Conservation (phyloP, 495 filamentous ascomycete genomes). For the Achaetomiella virescens region DNA sequence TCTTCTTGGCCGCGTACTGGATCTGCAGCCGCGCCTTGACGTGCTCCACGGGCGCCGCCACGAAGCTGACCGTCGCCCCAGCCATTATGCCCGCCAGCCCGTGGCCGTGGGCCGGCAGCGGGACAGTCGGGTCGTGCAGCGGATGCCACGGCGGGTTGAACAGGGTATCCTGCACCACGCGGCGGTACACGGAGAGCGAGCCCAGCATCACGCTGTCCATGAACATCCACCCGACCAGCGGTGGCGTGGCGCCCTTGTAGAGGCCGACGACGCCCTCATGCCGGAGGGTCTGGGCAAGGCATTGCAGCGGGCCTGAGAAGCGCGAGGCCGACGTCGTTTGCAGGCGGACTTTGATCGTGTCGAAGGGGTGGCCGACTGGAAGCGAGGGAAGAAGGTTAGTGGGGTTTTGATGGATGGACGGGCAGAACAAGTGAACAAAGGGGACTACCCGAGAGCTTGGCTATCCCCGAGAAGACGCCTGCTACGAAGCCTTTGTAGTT, state of each 20-base stretch:
- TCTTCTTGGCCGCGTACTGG: slow-evolving; percentile 75
- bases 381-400: background rate
- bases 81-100: slow-evolving; percentile 81
- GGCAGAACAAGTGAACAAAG: background rate
- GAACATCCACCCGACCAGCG: slow-evolving; percentile 93
- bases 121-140: slow-evolving; percentile 27
- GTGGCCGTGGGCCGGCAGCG: slow-evolving; percentile 70
- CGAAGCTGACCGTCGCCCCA: slow-evolving; percentile 82
- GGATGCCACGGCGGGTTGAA: slow-evolving; percentile 54
- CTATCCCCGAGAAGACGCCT: slow-evolving; percentile 86
- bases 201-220: slow-evolving; percentile 97
- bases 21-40: slow-evolving; percentile 91
- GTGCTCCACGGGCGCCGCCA: slow-evolving; percentile 92
- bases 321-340: slow-evolving; percentile 74
- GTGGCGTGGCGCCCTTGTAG: slow-evolving; percentile 89
- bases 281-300: slow-evolving; percentile 69
- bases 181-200: slow-evolving; percentile 81
- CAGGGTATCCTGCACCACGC: slow-evolving; percentile 68
- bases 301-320: slow-evolving; percentile 84
- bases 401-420: background rate
- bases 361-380: slow-evolving; percentile 60
- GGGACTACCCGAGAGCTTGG: slow-evolving; percentile 71
- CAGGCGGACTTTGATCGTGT: slow-evolving; percentile 92
- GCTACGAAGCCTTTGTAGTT: slow-evolving; percentile 92
- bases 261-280: slow-evolving; percentile 73